Evolutionary conservation across 1,284 basidiomycete species (phyloP), one percentile per base, ranked within the genome.

Genomic region (Malassezia sp.): DNA sequence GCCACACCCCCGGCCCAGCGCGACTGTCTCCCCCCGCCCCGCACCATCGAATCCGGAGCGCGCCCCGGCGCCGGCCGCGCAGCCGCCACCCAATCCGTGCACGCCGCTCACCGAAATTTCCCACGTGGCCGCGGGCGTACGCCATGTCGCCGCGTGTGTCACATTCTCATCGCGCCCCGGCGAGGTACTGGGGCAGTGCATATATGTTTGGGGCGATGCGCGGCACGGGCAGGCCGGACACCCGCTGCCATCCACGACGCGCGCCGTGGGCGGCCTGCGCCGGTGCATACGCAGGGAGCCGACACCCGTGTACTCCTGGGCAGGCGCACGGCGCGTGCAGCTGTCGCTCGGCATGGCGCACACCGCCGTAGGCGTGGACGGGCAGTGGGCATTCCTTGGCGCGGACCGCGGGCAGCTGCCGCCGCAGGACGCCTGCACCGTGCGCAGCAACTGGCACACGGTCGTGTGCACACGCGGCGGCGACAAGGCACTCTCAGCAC

Each of bases 191-290:
- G n/a, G n/a, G n/a, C n/a, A n/a, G n/a, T n/a, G n/a, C n/a, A n/a
- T 49, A n/a, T 10, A 33, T 21, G 48, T 42, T 4, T 50, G 48
- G 48, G 48, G 48, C 23, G 37, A 50, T 3, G 48, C 48, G 26
- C 48, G 48, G 15, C 42, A 40, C 26, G 48, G 48, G 14, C 42
- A 50, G 43, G 36, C 45, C 4, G 40, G 48, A 3, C 23, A 9
- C 5, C 35, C 28, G 36, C 38, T 20, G 20, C 37, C 44, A 5
- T 7, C 37, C 14, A 10, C 22, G 14, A 14, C 12, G 30, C 21
- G 12, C 14, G 47, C 11, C 28, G 29, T 27, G 18, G 29, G 30
- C 12, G 7, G 34, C 20, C 11, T 43, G 23, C 35, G 37, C 28
- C 22, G 23, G 3, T 15, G 17, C 15, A 17, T 17, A 6, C 38